Conservation (phyloP, 331 rosid species). For the Acacia pycnantha region DNA sequence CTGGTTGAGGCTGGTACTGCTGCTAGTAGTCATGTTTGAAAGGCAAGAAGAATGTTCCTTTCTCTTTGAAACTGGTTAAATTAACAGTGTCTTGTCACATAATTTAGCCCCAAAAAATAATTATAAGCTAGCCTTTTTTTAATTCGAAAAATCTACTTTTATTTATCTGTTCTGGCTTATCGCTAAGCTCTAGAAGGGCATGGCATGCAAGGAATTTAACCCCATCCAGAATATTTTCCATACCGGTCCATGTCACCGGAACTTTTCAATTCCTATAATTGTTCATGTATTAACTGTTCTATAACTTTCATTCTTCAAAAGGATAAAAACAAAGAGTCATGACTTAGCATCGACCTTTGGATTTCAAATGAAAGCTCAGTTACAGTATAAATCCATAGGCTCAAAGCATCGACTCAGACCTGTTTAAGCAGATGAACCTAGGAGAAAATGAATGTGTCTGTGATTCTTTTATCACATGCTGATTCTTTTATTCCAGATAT, state of each 20-base stretch:
- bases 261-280: background rate
- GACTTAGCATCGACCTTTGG: background rate
- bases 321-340: background rate
- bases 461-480: background rate
- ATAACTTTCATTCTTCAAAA: background rate
- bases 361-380: background rate
- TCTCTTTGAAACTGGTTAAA: background rate
- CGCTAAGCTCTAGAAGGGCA: background rate
- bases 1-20: slow-evolving; percentile 49
- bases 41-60: slow-evolving; percentile 28
- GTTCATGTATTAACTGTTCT: background rate
- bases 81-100: slow-evolving; percentile 14
- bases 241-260: background rate
- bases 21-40: slow-evolving; percentile 58
- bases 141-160: background rate
- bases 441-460: background rate
- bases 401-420: background rate
- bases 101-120: background rate
- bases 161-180: background rate
- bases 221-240: slow-evolving; percentile 7
- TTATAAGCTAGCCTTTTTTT: background rate
- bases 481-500: background rate
- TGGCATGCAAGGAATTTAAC: background rate
- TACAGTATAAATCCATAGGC: slow-evolving; percentile 23
- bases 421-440: background rate